Percentiles rank a stretch among this genome's conserved stretches.
These are phyloP conservation scores for Pestalotiopsis sp. DNA, from an alignment of 2,329 filamentous ascomycete species.

Conservation along the genomic window DNA sequence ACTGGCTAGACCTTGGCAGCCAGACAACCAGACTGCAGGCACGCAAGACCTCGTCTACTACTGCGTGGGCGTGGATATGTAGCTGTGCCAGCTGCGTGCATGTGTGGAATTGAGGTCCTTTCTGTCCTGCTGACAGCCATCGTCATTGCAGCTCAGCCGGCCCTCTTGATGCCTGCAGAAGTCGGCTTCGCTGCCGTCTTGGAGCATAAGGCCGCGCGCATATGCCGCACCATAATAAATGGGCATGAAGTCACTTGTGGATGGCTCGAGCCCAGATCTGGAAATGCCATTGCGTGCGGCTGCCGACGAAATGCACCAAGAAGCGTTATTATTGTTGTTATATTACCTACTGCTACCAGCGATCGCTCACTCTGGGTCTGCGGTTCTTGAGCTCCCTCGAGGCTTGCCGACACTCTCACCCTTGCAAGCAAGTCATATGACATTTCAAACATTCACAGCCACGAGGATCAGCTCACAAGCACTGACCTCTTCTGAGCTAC, in stretches of 20 bases:
- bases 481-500: neutral
- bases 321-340: neutral
- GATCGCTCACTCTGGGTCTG: neutral
- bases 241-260: slow-evolving; percentile 1
- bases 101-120: neutral
- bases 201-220: neutral
- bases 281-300: neutral
- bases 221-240: neutral
- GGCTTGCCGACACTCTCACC: neutral
- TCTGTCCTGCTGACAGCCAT: slow-evolving; percentile 2
- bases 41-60: neutral
- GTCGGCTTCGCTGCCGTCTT: neutral
- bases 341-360: too few species aligned
- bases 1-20: neutral
- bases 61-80: neutral
- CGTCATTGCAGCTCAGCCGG: slow-evolving; percentile 5
- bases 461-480: neutral
- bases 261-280: neutral
- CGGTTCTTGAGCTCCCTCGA: neutral
- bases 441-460: neutral
- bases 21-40: neutral
- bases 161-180: slow-evolving; percentile 6
- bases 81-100: neutral
- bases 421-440: neutral
- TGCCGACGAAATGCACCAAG: neutral